Conservation (phyloP, 176 grass and related monocot genomes). For the Eremochloa ophiuroides region DNA sequence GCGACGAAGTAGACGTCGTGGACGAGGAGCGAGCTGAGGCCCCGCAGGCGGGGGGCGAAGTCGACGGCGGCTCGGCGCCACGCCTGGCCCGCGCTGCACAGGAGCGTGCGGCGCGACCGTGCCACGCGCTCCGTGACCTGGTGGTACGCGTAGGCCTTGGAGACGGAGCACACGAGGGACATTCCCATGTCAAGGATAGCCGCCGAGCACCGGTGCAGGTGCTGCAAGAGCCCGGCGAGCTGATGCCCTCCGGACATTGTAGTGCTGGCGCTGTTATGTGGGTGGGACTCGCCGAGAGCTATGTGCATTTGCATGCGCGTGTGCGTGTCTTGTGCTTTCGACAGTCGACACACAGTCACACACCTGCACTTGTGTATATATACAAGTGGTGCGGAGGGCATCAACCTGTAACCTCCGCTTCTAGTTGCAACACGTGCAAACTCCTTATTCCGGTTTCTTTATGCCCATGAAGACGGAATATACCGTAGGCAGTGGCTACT, state of each 20-base stretch:
- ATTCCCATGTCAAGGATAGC: background rate
- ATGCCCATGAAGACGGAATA: too few species aligned
- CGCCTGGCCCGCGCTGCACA: background rate
- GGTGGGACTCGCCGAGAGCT: background rate
- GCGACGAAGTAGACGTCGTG: slow-evolving; percentile 45
- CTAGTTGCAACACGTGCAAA: background rate
- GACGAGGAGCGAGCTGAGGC: background rate
- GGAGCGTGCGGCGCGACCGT: slow-evolving; percentile 30
- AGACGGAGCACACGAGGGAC: background rate
- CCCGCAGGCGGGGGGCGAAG: too few species aligned
- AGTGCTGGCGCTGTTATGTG: background rate
- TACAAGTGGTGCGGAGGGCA: background rate
- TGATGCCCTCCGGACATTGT: slow-evolving; percentile 14
- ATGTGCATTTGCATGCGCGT: background rate
- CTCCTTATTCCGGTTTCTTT: background rate
- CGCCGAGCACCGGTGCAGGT: background rate
- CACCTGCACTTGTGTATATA: background rate
- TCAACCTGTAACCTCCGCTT: too few species aligned
- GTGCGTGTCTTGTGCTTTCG: too few species aligned
- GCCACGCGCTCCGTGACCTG: slow-evolving; percentile 24
- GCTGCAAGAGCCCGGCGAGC: background rate
- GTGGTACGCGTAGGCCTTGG: slow-evolving; percentile 22
- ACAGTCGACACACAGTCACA: too few species aligned
- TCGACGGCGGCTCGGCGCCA: background rate
- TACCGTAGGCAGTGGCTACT: too few species aligned